Evolutionary conservation across 2,329 filamentous ascomycete genomes (phyloP), one percentile per base, ranked within the genome.

Genomic region (Didymosphaeria variabile): DNA sequence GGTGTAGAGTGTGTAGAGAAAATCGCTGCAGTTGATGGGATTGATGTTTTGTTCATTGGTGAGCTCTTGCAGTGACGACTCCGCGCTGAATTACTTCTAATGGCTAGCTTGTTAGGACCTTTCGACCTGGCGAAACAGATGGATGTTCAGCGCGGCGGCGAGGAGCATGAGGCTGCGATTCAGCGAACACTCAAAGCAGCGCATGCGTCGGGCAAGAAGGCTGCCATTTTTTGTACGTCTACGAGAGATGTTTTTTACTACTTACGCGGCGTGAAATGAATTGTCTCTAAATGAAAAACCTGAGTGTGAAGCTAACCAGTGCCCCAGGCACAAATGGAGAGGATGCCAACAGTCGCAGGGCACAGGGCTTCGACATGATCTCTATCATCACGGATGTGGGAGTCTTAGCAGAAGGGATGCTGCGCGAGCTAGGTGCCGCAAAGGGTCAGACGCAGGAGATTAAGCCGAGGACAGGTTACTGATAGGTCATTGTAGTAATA

Each of bases 1-100:
- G 80, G 77, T 2, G 72, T 82, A 7, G 79, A 79, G 47, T 81
- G 79, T 59, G 79, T 81, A 8, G 80, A 82, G 67, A 76, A 78
- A 56, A 82, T 82, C 60, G 79, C 79, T 1, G 71, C 70, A 4
- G 79, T 81, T 3, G 72, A 76, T 19, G 80, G 80, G 6, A 65
- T 82, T 13, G 80, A 81, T 65, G 29, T 52, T 52, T 13, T 52
- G 23, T 52, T 52, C 49, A 52, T 52, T 36, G 49, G 49, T 49
- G 17, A 49, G 45, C 23, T 10, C 17, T 26, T 31, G 17, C 45
- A 21, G 8, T 17, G 1, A 2, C 17, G 23, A 13, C 4, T 26
- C n/a, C 4, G 38, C 38, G 4, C 15, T 1, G 38, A 17, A 40
- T 40, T 0, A 40, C 2, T 6, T 6, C 45, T 49, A 49, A 49